A percentile compares a stretch with the other conserved stretches of the same genome.
Conservation (phyloP, 805 yeast species). For the Nakazawaea pomicola region DNA sequence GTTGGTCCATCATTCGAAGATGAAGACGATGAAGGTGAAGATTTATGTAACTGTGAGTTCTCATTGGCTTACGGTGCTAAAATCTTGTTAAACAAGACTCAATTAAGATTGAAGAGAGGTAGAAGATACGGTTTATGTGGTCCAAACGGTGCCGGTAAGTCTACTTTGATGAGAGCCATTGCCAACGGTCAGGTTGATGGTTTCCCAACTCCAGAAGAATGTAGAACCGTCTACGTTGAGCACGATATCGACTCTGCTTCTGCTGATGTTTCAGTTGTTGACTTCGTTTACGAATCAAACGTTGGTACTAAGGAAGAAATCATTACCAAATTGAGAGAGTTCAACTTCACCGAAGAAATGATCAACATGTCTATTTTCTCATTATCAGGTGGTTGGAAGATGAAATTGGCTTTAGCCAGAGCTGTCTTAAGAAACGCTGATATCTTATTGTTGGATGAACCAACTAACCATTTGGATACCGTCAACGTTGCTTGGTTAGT, state of each 20-base stretch:
- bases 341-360: constrained; percentile 93
- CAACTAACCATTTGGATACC: constrained; percentile 99
- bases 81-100: constrained; percentile 99
- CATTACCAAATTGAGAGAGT: constrained; percentile 73
- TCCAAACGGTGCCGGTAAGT: constrained; percentile 99
- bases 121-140: constrained; percentile 99
- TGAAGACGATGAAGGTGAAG: constrained; percentile 99
- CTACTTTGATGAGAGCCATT: constrained; percentile 96
- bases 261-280: constrained; percentile 91
- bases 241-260: constrained; percentile 99
- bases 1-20: constrained; percentile 82
- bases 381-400: constrained; percentile 99
- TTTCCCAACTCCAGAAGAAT: constrained; percentile 98
- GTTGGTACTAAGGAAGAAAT: constrained; percentile 73
- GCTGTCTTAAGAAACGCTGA: constrained; percentile 98
- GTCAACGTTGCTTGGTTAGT: constrained; percentile 99
- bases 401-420: constrained; percentile 99
- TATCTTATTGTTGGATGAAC: constrained; percentile 97
- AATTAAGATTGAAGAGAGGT: constrained; percentile 96
- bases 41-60: constrained; percentile 99
- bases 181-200: constrained; percentile 99
- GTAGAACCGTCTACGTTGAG: constrained; percentile 99
- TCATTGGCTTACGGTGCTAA: constrained; percentile 99
- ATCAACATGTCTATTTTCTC: constrained; percentile 90
- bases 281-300: constrained; percentile 84